phyloP scores from a whole-genome alignment of 179 eudicot genomes.

The Camellia oleifera region DNA sequence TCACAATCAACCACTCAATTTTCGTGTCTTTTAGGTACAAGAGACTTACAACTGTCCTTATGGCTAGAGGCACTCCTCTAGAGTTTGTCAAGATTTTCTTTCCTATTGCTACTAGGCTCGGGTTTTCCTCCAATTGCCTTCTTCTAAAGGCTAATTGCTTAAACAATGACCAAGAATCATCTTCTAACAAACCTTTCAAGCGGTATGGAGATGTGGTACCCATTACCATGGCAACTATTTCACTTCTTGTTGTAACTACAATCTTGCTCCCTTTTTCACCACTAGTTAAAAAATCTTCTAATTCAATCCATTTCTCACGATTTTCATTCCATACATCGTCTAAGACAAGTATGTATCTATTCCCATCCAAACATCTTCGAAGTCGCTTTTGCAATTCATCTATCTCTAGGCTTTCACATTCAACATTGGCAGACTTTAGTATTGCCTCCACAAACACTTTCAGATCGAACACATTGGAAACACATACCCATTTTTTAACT shows the following conservation, averaged over 20 bases:
- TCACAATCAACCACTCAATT: slow-evolving; percentile 12
- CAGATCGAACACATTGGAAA: slow-evolving; percentile 3
- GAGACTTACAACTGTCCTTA: slow-evolving; percentile 17
- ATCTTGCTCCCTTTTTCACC: slow-evolving; percentile 23
- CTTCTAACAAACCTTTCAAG: slow-evolving; percentile 15
- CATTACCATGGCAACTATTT: slow-evolving; percentile 15
- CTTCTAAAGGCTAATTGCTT: slow-evolving; percentile 10
- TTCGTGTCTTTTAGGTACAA: slow-evolving; percentile 12
- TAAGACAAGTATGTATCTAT: slow-evolving; percentile 24
- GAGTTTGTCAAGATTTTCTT: slow-evolving; percentile 13
- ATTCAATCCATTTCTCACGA: slow-evolving; percentile 16
- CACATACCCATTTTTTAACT: slow-evolving; percentile 15
- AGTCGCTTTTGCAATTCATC: slow-evolving; percentile 19
- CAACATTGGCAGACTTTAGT: background rate
- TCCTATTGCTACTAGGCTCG: slow-evolving; percentile 15
- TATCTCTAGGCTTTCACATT: slow-evolving; percentile 3
- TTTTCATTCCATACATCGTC: slow-evolving; percentile 32
- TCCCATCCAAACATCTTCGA: slow-evolving; percentile 15
- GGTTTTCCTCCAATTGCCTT: background rate
- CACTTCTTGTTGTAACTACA: slow-evolving; percentile 24
- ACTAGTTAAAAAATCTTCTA: slow-evolving; percentile 14
- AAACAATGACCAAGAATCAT: slow-evolving; percentile 22
- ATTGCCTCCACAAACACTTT: slow-evolving; percentile 10
- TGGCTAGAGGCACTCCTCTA: slow-evolving; percentile 16
- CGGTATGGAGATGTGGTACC: background rate